Evolutionary conservation across 148 eudicot genomes (phyloP).

Genomic region (Polygonum aviculare): DNA sequence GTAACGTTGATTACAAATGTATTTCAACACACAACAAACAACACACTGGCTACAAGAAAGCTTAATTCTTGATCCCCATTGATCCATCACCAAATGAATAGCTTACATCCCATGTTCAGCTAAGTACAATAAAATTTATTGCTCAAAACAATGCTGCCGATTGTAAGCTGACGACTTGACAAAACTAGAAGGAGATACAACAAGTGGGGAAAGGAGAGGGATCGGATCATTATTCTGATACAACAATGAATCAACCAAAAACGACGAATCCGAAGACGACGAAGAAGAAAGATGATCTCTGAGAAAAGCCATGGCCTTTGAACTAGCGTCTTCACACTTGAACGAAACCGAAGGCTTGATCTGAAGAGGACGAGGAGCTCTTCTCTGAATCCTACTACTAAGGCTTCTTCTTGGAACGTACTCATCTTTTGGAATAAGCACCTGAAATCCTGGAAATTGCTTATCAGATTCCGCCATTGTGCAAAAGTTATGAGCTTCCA

Average conservation of each 20-base stretch:
- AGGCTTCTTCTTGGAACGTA: constrained; percentile 13
- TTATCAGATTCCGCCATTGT: background rate
- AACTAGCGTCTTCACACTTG: constrained; percentile 16
- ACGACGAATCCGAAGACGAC: too few species aligned
- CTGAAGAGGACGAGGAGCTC: constrained; percentile 53
- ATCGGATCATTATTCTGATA: constrained; percentile 44
- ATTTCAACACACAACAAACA: background rate
- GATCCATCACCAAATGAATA: background rate
- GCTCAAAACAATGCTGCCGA: background rate
- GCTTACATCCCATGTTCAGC: background rate
- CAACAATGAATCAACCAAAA: constrained; percentile 19
- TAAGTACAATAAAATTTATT: background rate
- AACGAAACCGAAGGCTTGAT: constrained; percentile 25
- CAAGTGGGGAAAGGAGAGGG: constrained; percentile 63
- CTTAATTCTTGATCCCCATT: background rate
- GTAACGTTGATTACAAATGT: background rate
- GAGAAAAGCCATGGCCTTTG: constrained; percentile 11
- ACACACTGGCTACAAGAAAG: background rate
- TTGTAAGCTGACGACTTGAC: constrained; percentile 21
- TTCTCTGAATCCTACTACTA: constrained; percentile 33
- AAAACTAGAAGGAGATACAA: constrained; percentile 37
- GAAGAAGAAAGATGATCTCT: constrained; percentile 17
- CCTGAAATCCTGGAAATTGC: constrained; percentile 45
- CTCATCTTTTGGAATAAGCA: constrained; percentile 28
- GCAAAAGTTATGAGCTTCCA: too few species aligned